Conservation (phyloP, 176 grass and related monocot species). For the Chrysopogon serrulatus region DNA sequence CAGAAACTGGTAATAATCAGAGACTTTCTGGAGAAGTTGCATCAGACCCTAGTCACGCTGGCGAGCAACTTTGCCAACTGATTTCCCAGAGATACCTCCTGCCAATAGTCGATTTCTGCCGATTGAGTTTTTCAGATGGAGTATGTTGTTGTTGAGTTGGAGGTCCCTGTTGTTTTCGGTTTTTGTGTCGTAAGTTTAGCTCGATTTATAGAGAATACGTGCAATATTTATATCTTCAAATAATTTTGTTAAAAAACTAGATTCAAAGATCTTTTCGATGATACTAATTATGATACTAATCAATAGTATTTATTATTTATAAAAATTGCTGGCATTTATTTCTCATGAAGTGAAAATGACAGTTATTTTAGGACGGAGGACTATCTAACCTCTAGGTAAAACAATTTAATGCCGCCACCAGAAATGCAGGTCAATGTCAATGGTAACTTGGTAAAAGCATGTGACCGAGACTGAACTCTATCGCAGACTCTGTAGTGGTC, state of each 20-base stretch:
- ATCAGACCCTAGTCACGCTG: constrained; percentile 21
- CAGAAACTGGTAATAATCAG: background rate
- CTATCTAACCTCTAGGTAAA: background rate
- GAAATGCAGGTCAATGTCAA: constrained; percentile 10
- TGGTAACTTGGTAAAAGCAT: background rate
- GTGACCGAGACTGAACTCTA: background rate
- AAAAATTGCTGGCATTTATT: too few relatives aligned
- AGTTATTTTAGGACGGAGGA: too few relatives aligned
- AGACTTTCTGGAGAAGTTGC: constrained; percentile 7
- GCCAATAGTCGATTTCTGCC: background rate
- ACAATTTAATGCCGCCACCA: background rate
- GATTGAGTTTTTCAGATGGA: background rate
- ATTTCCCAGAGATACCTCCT: background rate
- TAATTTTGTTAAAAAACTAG: too few relatives aligned
- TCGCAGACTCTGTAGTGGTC: background rate
- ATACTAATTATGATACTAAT: too few relatives aligned
- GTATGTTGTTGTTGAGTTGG: background rate
- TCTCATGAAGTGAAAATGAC: too few relatives aligned
- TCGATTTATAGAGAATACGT: too few relatives aligned
- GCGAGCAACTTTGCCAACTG: background rate
- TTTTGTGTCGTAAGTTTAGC: too few relatives aligned
- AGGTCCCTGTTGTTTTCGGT: too few relatives aligned
- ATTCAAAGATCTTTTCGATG: too few relatives aligned
- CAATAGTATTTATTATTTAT: too few relatives aligned
- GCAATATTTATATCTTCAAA: too few relatives aligned